Percentiles rank a stretch among this genome's conserved stretches.
phyloP scores from a whole-genome alignment of 306 rosid species.

The Canavalia gladiata region DNA sequence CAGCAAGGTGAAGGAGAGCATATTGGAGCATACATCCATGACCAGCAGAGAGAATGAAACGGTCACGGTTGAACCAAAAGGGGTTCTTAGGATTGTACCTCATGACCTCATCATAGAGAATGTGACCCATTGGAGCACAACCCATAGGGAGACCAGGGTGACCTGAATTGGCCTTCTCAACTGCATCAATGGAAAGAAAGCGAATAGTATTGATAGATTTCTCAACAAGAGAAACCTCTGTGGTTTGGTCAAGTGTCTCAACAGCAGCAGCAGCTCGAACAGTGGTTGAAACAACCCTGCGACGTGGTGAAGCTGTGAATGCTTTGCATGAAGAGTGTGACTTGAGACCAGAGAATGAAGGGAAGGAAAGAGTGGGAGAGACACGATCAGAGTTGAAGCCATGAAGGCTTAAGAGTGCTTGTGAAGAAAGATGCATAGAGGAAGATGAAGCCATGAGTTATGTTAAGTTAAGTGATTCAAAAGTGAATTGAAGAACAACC shows the following conservation, averaged over 20 bases:
- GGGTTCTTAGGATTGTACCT: constrained; percentile 94
- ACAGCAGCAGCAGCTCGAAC: constrained; percentile 80
- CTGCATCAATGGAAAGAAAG: constrained; percentile 88
- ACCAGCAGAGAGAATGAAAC: constrained; percentile 92
- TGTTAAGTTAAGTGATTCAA: background rate
- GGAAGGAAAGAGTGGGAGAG: constrained; percentile 69
- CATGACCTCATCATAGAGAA: constrained; percentile 93
- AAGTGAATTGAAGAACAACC: background rate
- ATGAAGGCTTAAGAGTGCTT: constrained; percentile 74
- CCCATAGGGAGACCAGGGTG: constrained; percentile 99
- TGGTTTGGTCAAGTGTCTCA: constrained; percentile 81
- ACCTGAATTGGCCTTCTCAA: constrained; percentile 97
- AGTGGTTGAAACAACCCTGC: constrained; percentile 35
- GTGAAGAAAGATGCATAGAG: constrained; percentile 81
- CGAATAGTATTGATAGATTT: constrained; percentile 94
- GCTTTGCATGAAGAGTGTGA: constrained; percentile 53
- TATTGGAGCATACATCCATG: constrained; percentile 99
- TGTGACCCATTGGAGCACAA: constrained; percentile 99
- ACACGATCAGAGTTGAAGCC: constrained; percentile 67
- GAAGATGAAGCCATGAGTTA: constrained; percentile 78
- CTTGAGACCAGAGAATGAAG: constrained; percentile 86
- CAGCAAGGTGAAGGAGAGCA: constrained; percentile 96
- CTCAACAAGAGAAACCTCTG: constrained; percentile 81
- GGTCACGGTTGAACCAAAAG: constrained; percentile 93
- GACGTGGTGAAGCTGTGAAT: background rate